Percentiles rank a stretch among this genome's conserved stretches.
Conservation (phyloP, 2,329 filamentous ascomycete genomes). For the Fusarium sp. region DNA sequence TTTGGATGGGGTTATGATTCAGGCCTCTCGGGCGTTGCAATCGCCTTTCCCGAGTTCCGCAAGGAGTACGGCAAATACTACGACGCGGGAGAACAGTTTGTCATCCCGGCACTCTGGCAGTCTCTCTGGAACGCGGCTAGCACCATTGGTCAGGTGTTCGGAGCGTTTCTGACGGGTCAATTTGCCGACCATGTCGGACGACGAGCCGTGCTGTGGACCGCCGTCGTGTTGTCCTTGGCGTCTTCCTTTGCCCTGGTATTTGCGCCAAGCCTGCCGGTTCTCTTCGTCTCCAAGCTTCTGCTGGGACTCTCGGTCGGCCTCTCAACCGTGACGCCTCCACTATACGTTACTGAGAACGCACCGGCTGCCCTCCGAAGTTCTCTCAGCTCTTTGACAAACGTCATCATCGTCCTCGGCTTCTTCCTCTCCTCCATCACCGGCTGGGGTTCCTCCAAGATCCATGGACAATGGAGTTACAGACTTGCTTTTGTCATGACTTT, state of each 20-base stretch:
- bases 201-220: slow-evolving; percentile 44
- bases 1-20: slow-evolving; percentile 56
- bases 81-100: slow-evolving; percentile 46
- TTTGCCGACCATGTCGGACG: slow-evolving; percentile 48
- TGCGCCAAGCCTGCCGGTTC: slow-evolving; percentile 44
- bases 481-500: slow-evolving; percentile 51
- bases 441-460: slow-evolving; percentile 47
- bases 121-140: slow-evolving; percentile 57
- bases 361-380: slow-evolving; percentile 48
- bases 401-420: slow-evolving; percentile 50
- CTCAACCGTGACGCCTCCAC: slow-evolving; percentile 47
- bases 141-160: slow-evolving; percentile 52
- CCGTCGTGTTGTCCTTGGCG: slow-evolving; percentile 42
- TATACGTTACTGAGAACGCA: slow-evolving; percentile 51
- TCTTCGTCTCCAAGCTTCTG: slow-evolving; percentile 50
- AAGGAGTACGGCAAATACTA: slow-evolving; percentile 55
- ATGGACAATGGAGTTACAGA: slow-evolving; percentile 47
- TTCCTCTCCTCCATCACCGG: slow-evolving; percentile 51
- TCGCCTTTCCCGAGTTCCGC: slow-evolving; percentile 55
- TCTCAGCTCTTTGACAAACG: slow-evolving; percentile 49
- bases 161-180: slow-evolving; percentile 47
- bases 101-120: slow-evolving; percentile 57
- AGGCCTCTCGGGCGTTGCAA: slow-evolving; percentile 54
- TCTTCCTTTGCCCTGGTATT: slow-evolving; percentile 51
- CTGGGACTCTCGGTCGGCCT: slow-evolving; percentile 48